These are phyloP conservation scores for Plasmodium blacklocki DNA, from an alignment of 169 alveolate species.

Conservation along the genomic window DNA sequence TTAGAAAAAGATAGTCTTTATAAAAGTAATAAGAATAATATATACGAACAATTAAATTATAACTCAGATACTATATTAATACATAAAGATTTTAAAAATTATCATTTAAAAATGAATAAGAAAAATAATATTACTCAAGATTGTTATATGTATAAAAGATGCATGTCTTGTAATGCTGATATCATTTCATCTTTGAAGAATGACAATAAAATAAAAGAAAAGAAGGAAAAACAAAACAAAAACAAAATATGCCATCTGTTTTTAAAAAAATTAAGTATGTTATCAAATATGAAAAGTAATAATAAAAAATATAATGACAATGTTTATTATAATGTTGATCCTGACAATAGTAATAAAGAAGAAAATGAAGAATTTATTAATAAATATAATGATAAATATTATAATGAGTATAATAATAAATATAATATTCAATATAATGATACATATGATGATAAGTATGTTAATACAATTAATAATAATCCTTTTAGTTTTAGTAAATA, in stretches of 20 bases:
- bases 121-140: neutral
- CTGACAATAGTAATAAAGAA: no score
- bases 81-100: neutral
- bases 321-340: no score
- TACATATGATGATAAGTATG: no score
- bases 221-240: constrained; percentile 14
- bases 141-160: constrained; percentile 4
- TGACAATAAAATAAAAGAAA: constrained; percentile 6
- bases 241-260: constrained; percentile 9
- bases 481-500: no score
- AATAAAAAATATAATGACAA: neutral
- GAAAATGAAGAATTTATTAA: no score
- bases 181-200: constrained; percentile 4
- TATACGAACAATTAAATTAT: constrained; percentile 7
- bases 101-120: neutral
- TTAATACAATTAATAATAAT: no score
- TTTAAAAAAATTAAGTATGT: constrained; percentile 15
- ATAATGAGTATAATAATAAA: no score
- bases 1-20: neutral
- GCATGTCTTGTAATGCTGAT: constrained; percentile 36
- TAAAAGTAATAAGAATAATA: neutral
- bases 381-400: no score
- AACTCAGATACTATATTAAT: constrained; percentile 22
- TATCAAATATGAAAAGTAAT: constrained; percentile 2
- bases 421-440: no score